These are phyloP conservation scores for Penicillium sp. DNA, from an alignment of 2,329 filamentous ascomycete species.

Conservation along the genomic window DNA sequence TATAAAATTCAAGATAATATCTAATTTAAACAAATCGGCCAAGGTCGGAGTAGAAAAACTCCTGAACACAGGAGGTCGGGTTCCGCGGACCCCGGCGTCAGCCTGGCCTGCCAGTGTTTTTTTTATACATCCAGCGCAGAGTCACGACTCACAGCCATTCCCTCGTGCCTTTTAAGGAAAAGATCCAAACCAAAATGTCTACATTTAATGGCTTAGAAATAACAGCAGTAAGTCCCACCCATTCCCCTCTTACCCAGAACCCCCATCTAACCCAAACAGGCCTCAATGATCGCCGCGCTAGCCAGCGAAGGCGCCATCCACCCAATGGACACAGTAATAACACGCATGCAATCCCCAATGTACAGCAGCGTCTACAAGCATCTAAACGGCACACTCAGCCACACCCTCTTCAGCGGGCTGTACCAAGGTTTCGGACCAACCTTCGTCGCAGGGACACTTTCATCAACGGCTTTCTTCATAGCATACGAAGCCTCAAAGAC, in stretches of 20 bases:
- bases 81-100: neutral
- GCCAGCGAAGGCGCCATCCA: constrained; percentile 13
- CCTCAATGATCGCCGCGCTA: constrained; percentile 11
- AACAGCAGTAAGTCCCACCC: neutral
- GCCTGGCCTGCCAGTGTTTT: neutral
- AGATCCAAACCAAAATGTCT: neutral
- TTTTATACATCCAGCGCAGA: neutral
- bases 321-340: constrained; percentile 15
- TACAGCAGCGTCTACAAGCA: constrained; percentile 10
- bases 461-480: constrained; percentile 6
- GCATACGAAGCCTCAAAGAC: constrained; percentile 13
- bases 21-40: neutral
- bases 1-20: neutral
- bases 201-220: neutral
- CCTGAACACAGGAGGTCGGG: neutral
- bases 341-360: constrained; percentile 11
- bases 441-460: constrained; percentile 4
- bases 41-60: neutral
- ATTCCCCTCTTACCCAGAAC: neutral
- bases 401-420: constrained; percentile 8
- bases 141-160: neutral
- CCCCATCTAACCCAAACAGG: constrained; percentile 3
- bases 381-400: constrained; percentile 6
- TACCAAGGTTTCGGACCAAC: constrained; percentile 15
- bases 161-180: no score